These are phyloP conservation scores for Chlamydomonas incerta DNA, from an alignment of 139 green algal species.

Conservation along the genomic window DNA sequence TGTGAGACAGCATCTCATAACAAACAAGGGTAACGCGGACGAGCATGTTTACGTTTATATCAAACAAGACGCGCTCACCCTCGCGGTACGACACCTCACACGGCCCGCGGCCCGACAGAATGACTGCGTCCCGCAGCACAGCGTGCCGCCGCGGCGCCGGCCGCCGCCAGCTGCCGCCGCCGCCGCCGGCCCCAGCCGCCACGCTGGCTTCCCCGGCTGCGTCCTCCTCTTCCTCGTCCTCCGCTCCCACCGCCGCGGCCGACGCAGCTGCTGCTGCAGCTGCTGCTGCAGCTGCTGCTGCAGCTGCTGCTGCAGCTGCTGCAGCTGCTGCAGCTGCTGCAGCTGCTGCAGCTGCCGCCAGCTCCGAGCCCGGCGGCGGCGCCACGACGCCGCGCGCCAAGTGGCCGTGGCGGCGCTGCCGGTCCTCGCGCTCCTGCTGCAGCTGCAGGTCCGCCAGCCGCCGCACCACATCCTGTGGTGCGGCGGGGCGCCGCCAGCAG, in stretches of 20 bases:
- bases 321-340: too few species aligned
- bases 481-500: too few species aligned
- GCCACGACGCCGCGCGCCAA: too few species aligned
- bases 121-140: not conserved
- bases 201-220: too few species aligned
- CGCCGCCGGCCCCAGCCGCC: not conserved
- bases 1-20: too few species aligned
- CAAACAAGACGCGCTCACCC: too few species aligned
- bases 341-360: too few species aligned
- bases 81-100: not conserved
- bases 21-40: too few species aligned
- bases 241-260: not conserved
- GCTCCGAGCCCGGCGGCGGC: too few species aligned
- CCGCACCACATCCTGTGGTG: not conserved
- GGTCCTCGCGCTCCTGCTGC: not conserved
- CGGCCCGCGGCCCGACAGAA: constrained; percentile 2
- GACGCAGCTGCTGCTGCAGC: not conserved
- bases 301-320: not conserved
- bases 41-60: too few species aligned
- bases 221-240: not conserved
- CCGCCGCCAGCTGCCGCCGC: not conserved
- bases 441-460: not conserved
- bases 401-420: too few species aligned
- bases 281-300: not conserved
- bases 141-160: constrained; percentile 1